Base-by-base conservation (phyloP, 2,329 filamentous ascomycete genomes). In the Monosporascus ibericus region DNA sequence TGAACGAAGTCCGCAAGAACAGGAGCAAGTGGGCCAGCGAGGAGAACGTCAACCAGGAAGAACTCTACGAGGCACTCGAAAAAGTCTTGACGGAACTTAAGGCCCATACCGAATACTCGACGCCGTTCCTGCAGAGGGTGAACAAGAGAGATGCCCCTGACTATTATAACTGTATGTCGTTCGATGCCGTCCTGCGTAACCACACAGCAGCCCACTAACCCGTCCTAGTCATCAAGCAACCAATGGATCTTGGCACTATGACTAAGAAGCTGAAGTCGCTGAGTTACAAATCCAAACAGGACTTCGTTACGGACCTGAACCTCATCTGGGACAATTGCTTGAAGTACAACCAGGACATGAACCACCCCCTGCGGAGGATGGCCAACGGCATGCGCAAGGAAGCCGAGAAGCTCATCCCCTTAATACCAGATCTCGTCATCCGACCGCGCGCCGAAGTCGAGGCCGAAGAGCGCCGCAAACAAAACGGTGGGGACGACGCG, bases 21-120 rank as follows among this genome's bases (percentile, higher is more conserved):
- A 81, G 94, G 63, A 97, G 92, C 71, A 99, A 99, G 73, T 99
- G 94, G 94, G 92, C 94, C 3, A 97, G 88, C 68, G 94, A 97
- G 70, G 94, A 99, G 62, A 94, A 95, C 61, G 87, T 99, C 56
- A 92, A 94, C 54, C 94, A 99, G 71, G 94, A 99, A 70, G 94
- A 99, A 71, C 79, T 99, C 6, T 99, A 99, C 68, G 94, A 99
- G 73, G 90, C 94, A 11, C 79, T 94, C 15, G 94, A 99, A 69
- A 97, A 97, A 74, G 94, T 99, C 49, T 78, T 99, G 64, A 95
- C 92, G 65, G 92, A 97, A 69, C 83, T 99, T 52, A 97, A 97
- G 71, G 94, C 94, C 37, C 92, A 95, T 75, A 96, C 91, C 2
- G 94, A 99, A 70, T 95, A 96, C 70, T 96, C 94, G 1, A 90